phyloP scores from a whole-genome alignment of 345 rosid species.

The Eucalyptus brandiana region DNA sequence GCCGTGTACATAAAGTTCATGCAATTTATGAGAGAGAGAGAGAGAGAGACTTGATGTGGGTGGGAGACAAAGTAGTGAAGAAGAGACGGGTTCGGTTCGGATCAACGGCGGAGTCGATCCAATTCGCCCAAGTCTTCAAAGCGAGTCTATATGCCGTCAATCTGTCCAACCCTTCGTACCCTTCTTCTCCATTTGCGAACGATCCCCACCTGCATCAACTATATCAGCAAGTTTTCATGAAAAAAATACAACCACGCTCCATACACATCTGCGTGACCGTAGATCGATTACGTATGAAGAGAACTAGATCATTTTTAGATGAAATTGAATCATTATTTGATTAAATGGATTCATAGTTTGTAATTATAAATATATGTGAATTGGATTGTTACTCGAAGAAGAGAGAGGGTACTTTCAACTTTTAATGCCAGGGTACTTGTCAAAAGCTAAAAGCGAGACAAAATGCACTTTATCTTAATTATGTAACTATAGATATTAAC shows the following conservation, averaged over 20 bases:
- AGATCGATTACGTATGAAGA: background rate
- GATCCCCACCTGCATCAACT: conserved; percentile 22
- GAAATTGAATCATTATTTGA: background rate
- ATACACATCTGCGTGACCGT: background rate
- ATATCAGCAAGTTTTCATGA: background rate
- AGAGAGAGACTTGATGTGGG: conserved; percentile 12
- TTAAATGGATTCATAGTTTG: background rate
- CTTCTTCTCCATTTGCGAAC: conserved; percentile 16
- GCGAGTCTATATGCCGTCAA: conserved; percentile 19
- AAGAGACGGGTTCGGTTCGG: conserved; percentile 25
- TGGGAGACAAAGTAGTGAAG: conserved; percentile 36
- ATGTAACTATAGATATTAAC: background rate
- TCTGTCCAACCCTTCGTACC: conserved; percentile 15
- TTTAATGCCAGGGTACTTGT: background rate
- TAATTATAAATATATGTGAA: background rate
- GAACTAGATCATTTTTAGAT: background rate
- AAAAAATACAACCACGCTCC: background rate
- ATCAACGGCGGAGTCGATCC: conserved; percentile 23
- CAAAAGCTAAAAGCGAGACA: background rate
- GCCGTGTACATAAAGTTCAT: background rate
- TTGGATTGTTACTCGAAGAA: background rate
- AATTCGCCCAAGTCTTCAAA: conserved; percentile 34
- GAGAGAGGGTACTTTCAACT: background rate
- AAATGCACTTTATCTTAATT: background rate
- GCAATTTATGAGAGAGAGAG: background rate